Evolutionary conservation across 495 filamentous ascomycete species (phyloP), one percentile per base, ranked within the genome.

Genomic region (Trypethelium eluteriae): DNA sequence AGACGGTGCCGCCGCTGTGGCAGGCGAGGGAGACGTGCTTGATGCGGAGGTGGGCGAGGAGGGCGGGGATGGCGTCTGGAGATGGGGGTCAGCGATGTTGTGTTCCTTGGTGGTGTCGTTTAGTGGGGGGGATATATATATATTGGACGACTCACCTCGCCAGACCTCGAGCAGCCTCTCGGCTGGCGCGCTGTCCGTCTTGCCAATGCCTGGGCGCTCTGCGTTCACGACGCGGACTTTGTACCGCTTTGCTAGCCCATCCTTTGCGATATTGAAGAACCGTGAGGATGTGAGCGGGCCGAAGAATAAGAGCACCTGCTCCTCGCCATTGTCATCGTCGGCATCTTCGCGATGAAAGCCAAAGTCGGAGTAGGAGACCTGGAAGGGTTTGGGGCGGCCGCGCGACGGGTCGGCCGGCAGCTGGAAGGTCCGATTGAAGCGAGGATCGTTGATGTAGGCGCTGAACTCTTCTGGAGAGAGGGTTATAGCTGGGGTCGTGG

Each of bases 1-100:
- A 73, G 62, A 73, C 71, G 38, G 39, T 44, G 38, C 71, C 71
- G 38, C 64, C 66, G 47, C 70, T 71, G 59, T 73, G 69, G 47
- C 66, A 64, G 47, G 66, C 70, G 7, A 73, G 34, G 18, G 70
- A 53, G 53, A 73, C 57, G 39, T 72, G 68, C n/a, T 64, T 56
- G 44, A 71, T 66, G 14, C 56, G 39, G 35, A 73, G 68, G 57
- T 70, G 67, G 44, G 25, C 18, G 34, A 73, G 69, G 0, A 73
- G 70, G 2, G 62, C 25, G n/a, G 71, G 71, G 4, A 73, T 46
- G 41, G 41, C 41, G 7, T 46, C 41, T 46, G 41, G 9, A 47
- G 38, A 70, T 65, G 57, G 69, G 69, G 67, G 46, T 56, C 5
- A 50, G 41, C 41, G 9, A 46, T 46, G 41, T 46, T 7, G 7